Evolutionary conservation across 1,284 basidiomycete genomes (phyloP), one percentile per base, ranked within the genome.

Genomic region (Porogramme epimiltina): DNA sequence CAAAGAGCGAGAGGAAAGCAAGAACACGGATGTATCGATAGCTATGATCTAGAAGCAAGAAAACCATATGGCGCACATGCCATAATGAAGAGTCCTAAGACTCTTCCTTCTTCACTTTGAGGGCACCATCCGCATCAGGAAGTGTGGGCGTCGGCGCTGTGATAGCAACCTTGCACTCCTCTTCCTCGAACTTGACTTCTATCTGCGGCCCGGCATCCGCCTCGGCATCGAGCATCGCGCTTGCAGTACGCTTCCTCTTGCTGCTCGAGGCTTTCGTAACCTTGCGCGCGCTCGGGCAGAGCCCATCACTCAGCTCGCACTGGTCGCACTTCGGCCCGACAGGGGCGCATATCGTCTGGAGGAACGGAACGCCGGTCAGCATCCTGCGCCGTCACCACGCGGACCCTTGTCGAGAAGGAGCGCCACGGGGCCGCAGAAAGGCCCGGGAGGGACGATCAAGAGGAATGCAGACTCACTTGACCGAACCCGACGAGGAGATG

Each of bases 401-500:
- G 8, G 13, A 31, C 8, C 8, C 28, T 31, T 8, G 28, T 13
- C 6, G 28, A 31, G 28, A 31, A 31, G 28, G 8, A 13, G 28
- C 26, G 40, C 42, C 23, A 43, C 31, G 20, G 33, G 38, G 19
- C 23, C 38, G 26, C n/a, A 37, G 31, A n/a, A 33, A 42, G 19
- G 8, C 26, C 15, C 41, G 18, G 19, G 39, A 42, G 23, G 36
- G 43, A 42, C 18, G 42, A 50, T 19, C 3, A 18, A 34, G 9
- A 9, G 34, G 5, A 16, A 37, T 5, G 34, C 9, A 16, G 13
- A 59, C 69, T 47, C 58, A 90, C 89, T 78, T 98, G 96, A 13
- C 95, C 95, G 59, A 97, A 96, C 0, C 95, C 94, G 6, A 97
- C 95, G 3, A 98, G 78, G 70, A 94, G 70, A 46, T 89, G 87